These are phyloP conservation scores for Arabidopsis arenosa DNA, from an alignment of 345 rosid genomes.

Conservation along the genomic window DNA sequence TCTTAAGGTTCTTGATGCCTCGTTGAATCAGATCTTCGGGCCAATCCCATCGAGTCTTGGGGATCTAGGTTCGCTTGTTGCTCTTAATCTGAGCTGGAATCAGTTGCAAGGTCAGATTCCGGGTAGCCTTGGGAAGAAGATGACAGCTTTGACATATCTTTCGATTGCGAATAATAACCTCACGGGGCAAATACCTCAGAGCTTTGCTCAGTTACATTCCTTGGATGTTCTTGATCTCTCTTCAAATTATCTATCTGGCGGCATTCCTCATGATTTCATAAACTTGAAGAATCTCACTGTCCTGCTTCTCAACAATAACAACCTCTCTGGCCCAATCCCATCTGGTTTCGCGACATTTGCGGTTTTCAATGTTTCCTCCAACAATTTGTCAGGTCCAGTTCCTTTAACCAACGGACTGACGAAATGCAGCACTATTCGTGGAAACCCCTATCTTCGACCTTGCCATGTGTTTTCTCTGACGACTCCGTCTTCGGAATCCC, in stretches of 20 bases:
- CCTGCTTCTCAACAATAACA: slow-evolving; percentile 56
- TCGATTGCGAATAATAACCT: slow-evolving; percentile 58
- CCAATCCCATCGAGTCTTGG: slow-evolving; percentile 51
- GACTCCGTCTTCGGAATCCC: slow-evolving; percentile 49
- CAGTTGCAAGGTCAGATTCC: slow-evolving; percentile 60
- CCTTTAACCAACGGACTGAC: slow-evolving; percentile 49
- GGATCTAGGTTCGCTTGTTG: slow-evolving; percentile 51
- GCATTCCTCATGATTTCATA: slow-evolving; percentile 53
- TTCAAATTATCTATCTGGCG: slow-evolving; percentile 48
- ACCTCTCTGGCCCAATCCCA: slow-evolving; percentile 57
- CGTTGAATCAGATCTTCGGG: slow-evolving; percentile 60
- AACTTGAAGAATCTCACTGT: slow-evolving; percentile 54
- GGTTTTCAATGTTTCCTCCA: slow-evolving; percentile 53
- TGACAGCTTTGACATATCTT: slow-evolving; percentile 53
- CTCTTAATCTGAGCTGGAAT: slow-evolving; percentile 61
- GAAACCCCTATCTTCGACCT: slow-evolving; percentile 58
- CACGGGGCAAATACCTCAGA: slow-evolving; percentile 53
- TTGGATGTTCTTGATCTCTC: slow-evolving; percentile 49
- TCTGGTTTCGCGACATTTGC: slow-evolving; percentile 49
- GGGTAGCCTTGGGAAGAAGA: slow-evolving; percentile 44
- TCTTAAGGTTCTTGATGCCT: slow-evolving; percentile 59
- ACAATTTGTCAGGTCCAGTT: slow-evolving; percentile 56
- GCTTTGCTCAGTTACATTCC: slow-evolving; percentile 47
- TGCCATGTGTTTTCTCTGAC: slow-evolving; percentile 54
- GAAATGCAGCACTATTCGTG: slow-evolving; percentile 50